phyloP scores from a whole-genome alignment of 1,284 basidiomycete species.

The Puccinia novopanici region DNA sequence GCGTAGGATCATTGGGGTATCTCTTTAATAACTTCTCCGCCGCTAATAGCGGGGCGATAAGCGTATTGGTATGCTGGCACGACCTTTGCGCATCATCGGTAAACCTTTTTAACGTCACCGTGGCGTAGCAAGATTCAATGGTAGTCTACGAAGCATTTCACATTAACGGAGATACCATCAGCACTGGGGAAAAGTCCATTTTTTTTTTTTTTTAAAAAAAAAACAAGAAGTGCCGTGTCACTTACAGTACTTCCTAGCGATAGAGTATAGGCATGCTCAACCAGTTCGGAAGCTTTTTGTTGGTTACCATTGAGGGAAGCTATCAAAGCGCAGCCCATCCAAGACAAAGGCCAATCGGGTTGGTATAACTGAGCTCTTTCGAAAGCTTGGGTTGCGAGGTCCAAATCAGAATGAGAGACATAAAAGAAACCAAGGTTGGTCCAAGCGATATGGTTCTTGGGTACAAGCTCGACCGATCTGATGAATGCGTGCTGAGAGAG shows the following conservation, averaged over 20 bases:
- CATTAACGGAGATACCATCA: not conserved
- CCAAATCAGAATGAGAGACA: slow-evolving; percentile 75
- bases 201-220: slow-evolving; percentile 25
- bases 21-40: slow-evolving; percentile 42
- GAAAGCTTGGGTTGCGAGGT: slow-evolving; percentile 83
- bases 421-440: slow-evolving; percentile 87
- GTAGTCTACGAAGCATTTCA: slow-evolving; percentile 18
- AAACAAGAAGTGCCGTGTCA: slow-evolving; percentile 51
- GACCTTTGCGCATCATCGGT: slow-evolving; percentile 10
- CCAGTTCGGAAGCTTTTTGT: slow-evolving; percentile 69
- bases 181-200: not conserved
- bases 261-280: slow-evolving; percentile 79
- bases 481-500: slow-evolving; percentile 89
- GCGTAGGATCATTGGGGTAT: slow-evolving; percentile 35
- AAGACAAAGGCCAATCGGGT: slow-evolving; percentile 84
- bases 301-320: slow-evolving; percentile 70
- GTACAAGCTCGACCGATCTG: slow-evolving; percentile 79
- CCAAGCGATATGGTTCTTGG: slow-evolving; percentile 71
- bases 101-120: slow-evolving; percentile 22
- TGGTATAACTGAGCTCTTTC: slow-evolving; percentile 85
- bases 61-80: slow-evolving; percentile 1
- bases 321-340: slow-evolving; percentile 88
- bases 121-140: slow-evolving; percentile 44
- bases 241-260: slow-evolving; percentile 69
- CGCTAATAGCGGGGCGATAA: slow-evolving; percentile 38